These are phyloP conservation scores for Salix purpurea DNA, from an alignment of 345 rosid genomes.

Conservation along the genomic window DNA sequence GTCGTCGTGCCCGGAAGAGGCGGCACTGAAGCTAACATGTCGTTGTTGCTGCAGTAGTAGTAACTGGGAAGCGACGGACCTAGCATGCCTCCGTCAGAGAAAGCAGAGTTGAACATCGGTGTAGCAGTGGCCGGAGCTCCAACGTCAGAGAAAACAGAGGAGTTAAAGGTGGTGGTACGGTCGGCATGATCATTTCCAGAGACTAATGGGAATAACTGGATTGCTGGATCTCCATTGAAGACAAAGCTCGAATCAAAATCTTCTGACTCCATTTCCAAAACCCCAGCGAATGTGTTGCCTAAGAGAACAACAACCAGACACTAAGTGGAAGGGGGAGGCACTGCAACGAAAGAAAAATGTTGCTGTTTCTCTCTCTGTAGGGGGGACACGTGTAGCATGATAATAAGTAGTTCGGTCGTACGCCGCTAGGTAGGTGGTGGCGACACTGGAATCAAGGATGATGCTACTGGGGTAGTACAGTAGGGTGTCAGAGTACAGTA, in stretches of 20 bases:
- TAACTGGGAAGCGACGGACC: not conserved
- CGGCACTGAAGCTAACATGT: not conserved
- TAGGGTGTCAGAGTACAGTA: not conserved
- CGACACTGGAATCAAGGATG: slow-evolving; percentile 37
- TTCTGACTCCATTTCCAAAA: slow-evolving; percentile 8
- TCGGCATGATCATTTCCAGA: not conserved
- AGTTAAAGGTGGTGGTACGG: not conserved
- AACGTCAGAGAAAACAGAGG: slow-evolving; percentile 7
- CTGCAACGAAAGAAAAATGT: too few relatives aligned
- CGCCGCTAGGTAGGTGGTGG: slow-evolving; percentile 10
- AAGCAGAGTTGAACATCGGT: not conserved
- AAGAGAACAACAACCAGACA: too few relatives aligned
- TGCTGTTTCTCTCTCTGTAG: not conserved
- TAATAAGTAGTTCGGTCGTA: too few relatives aligned
- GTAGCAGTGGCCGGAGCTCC: slow-evolving; percentile 17
- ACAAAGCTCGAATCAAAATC: not conserved
- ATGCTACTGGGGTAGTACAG: not conserved
- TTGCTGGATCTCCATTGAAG: not conserved
- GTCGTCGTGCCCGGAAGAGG: not conserved
- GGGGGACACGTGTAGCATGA: slow-evolving; percentile 30
- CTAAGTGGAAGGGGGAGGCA: too few relatives aligned
- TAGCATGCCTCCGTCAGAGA: not conserved
- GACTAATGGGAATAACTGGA: not conserved
- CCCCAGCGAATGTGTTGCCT: not conserved
- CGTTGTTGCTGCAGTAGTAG: too few relatives aligned